Base-by-base conservation (phyloP, 345 rosid genomes). In the Psidium guajava region DNA sequence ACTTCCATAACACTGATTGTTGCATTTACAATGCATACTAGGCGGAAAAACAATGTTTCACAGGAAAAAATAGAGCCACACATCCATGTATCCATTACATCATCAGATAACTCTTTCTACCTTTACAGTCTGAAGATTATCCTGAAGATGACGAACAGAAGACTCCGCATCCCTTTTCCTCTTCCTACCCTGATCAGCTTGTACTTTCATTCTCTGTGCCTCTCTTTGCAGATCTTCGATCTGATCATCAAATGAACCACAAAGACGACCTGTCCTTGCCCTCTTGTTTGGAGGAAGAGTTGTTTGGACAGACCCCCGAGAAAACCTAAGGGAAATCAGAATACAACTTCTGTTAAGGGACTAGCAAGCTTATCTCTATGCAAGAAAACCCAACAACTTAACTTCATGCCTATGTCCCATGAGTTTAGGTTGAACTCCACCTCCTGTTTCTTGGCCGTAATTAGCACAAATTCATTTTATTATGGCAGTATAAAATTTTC, bases 241-340 rank as follows among this genome's bases (percentile, higher is more conserved):
- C 86, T 94, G 95, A 86, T 91, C 91, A 89, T 92, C 98, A 89
- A 90, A 97, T 81, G 98, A 93, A 87, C 93, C 91, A 93, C 96
- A 93, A n/a, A 97, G 96, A 80, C 96, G 96, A 21, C 93, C 91
- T 86, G 91, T 88, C 90, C 92, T 90, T 55, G 86, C 80, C 83
- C 86, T 91, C 89, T 86, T 84, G 69, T 82, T 86, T 82, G 95
- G 88, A 58, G 98, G 98, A 88, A 97, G 96, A 82, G 92, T 91
- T 52, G 99, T 97, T 91, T 97, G 95, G 84, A 95, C 99, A 83
- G 95, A 87, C 40, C 95, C 95, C 81, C 99, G 97, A 58, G 89
- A 93, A 91, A 96, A 96, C 99, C 98, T 97, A 88, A 53, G 83
- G 82, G 91, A 88, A 52, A 83, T 50, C 28, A 56, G 58, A 69